These are phyloP conservation scores for Pseudogymnoascus sp. DNA, from an alignment of 2,329 filamentous ascomycete species.

Conservation along the genomic window DNA sequence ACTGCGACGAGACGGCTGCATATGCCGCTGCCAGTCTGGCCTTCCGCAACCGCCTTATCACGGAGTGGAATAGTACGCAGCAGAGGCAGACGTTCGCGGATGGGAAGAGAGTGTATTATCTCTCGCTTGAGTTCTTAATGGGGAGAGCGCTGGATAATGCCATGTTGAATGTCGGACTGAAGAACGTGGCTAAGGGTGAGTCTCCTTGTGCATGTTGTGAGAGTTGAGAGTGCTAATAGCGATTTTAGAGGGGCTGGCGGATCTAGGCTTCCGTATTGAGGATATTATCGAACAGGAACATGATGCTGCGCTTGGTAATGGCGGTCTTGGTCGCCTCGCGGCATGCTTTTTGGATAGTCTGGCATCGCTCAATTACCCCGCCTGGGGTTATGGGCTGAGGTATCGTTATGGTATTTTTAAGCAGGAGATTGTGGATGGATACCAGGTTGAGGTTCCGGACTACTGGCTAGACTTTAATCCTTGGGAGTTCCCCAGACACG, in stretches of 20 bases:
- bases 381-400: conserved; percentile 93
- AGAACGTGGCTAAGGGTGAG: conserved; percentile 73
- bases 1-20: conserved; percentile 89
- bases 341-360: conserved; percentile 96
- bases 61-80: conserved; percentile 97
- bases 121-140: conserved; percentile 97
- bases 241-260: conserved; percentile 64
- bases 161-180: conserved; percentile 90
- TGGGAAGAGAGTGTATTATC: conserved; percentile 91
- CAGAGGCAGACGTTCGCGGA: conserved; percentile 88
- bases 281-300: conserved; percentile 93
- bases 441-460: conserved; percentile 95
- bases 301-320: conserved; percentile 92
- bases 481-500: conserved; percentile 95
- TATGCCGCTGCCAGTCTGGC: conserved; percentile 88
- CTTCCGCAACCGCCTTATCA: conserved; percentile 84
- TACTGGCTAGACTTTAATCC: conserved; percentile 99
- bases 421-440: conserved; percentile 96
- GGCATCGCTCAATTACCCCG: conserved; percentile 88
- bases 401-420: conserved; percentile 99
- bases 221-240: neutral
- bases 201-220: neutral
- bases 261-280: conserved; percentile 94
- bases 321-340: conserved; percentile 86
- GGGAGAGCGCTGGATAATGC: conserved; percentile 94